Evolutionary conservation across 2,329 filamentous ascomycete genomes (phyloP).

Genomic region (Rutstroemia sydowiana): DNA sequence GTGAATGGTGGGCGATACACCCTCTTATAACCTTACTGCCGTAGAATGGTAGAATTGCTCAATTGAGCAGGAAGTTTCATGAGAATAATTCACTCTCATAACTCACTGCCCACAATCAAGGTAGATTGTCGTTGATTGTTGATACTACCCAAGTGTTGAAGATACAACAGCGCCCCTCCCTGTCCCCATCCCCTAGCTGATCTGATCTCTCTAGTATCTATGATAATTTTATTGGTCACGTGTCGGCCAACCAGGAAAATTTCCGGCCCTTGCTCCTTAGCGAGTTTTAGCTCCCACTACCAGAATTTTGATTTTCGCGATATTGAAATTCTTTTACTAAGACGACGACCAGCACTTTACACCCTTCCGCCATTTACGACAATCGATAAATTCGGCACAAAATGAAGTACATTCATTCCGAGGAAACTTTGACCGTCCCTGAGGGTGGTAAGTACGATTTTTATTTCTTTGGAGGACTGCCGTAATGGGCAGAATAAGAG

Average conservation of each 20-base stretch:
- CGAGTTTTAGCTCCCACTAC: slow-evolving; percentile 10
- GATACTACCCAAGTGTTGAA: too few species aligned
- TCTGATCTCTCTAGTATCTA: too few species aligned
- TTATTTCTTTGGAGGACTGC: neutral
- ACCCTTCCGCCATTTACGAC: slow-evolving; percentile 12
- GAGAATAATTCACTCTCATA: too few species aligned
- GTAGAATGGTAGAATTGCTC: too few species aligned
- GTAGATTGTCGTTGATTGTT: too few species aligned
- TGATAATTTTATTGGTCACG: too few species aligned
- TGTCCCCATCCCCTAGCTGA: too few species aligned
- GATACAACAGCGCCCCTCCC: too few species aligned
- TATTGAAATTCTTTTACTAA: slow-evolving; percentile 1
- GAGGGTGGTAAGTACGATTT: slow-evolving; percentile 74
- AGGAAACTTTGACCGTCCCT: slow-evolving; percentile 91
- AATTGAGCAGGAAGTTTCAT: too few species aligned
- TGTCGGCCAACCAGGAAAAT: neutral
- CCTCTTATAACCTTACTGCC: too few species aligned
- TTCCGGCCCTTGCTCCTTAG: slow-evolving; percentile 5
- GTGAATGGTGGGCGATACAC: too few species aligned
- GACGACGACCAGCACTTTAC: slow-evolving; percentile 11
- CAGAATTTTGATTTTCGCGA: slow-evolving; percentile 11
- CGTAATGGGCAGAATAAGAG: neutral
- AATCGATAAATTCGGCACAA: slow-evolving; percentile 46
- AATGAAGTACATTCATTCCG: slow-evolving; percentile 99
- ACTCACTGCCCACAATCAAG: too few species aligned